Evolutionary conservation across 108 stramenopile species (phyloP), one percentile per base, ranked within the genome.

Genomic region (Bacterosira constricta): DNA sequence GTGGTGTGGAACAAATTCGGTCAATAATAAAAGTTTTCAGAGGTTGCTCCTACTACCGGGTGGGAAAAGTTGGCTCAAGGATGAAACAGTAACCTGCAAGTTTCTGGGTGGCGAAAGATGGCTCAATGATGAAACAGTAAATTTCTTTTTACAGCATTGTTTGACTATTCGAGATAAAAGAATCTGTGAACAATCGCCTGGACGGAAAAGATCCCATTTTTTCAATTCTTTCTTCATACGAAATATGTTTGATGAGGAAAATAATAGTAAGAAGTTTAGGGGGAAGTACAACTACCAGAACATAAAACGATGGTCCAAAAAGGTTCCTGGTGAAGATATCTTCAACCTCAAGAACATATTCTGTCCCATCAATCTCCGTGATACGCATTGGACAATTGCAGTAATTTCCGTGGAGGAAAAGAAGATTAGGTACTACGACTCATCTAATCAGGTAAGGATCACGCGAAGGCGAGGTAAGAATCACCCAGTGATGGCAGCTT

Each of bases 51-150:
- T n/a, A n/a, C n/a, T n/a, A n/a, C n/a, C n/a, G n/a, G n/a, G n/a
- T n/a, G n/a, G n/a, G n/a, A n/a, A n/a, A n/a, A n/a, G n/a, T n/a
- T 98, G 97, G 97, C 79, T 98, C 60, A 97, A 96, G 55, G 97
- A 98, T 66, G 97, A 98, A 85, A 91, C 96, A 9, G 96, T 98
- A 37, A 95, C n/a, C n/a, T n/a, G n/a, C n/a, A n/a, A n/a, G n/a
- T n/a, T n/a, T n/a, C n/a, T n/a, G n/a, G n/a, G n/a, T n/a, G n/a
- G n/a, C n/a, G n/a, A n/a, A n/a, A n/a, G n/a, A n/a, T 98, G 97
- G 97, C 79, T 98, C 60, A 97, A 96, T 59, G 97, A 98, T 66
- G 97, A 98, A 85, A 91, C 96, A 9, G 96, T 98, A 37, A 95
- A 97, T 61, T 96, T 90, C 77, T 98, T 95, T 72, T 84, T 91